Evolutionary conservation across 805 yeast species (phyloP).

Genomic region (Wickerhamomyces subpelliculosus): DNA sequence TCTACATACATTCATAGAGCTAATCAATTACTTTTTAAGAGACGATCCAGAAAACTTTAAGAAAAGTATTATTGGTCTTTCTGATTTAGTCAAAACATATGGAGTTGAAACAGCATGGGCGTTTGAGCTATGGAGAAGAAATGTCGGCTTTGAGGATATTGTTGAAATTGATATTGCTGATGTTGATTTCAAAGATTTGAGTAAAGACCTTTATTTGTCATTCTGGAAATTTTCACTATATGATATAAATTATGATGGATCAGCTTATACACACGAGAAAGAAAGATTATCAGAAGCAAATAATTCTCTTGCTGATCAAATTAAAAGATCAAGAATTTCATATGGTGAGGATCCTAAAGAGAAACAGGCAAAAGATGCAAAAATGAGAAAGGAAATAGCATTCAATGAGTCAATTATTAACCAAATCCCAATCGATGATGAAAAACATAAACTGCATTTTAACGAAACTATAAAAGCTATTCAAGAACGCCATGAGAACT

Average conservation of each 20-base stretch:
- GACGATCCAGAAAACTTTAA: constrained; percentile 24
- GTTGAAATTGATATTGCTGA: constrained; percentile 10
- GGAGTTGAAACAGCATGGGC: constrained; percentile 55
- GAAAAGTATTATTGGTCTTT: constrained; percentile 32
- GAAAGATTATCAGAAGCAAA: constrained; percentile 31
- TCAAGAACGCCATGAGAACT: constrained; percentile 26
- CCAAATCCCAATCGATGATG: constrained; percentile 32
- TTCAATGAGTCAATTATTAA: constrained; percentile 20
- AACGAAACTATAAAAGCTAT: constrained; percentile 18
- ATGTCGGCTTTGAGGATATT: constrained; percentile 24
- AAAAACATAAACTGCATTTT: constrained; percentile 37
- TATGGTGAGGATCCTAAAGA: constrained; percentile 5
- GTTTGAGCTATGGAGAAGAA: constrained; percentile 69
- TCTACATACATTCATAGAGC: constrained; percentile 56
- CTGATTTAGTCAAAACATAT: constrained; percentile 33
- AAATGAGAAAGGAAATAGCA: constrained; percentile 15
- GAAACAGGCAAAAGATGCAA: constrained; percentile 16
- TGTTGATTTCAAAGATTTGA: constrained; percentile 23
- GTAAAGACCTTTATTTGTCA: constrained; percentile 39
- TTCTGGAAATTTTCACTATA: constrained; percentile 74
- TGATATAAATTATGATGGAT: constrained; percentile 53
- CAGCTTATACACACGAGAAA: constrained; percentile 43
- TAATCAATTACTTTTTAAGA: constrained; percentile 45
- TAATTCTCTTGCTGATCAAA: constrained; percentile 29
- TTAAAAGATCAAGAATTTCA: constrained; percentile 12